Conservation (phyloP, 1,284 basidiomycete genomes). For the Thecaphora thlaspeos region DNA sequence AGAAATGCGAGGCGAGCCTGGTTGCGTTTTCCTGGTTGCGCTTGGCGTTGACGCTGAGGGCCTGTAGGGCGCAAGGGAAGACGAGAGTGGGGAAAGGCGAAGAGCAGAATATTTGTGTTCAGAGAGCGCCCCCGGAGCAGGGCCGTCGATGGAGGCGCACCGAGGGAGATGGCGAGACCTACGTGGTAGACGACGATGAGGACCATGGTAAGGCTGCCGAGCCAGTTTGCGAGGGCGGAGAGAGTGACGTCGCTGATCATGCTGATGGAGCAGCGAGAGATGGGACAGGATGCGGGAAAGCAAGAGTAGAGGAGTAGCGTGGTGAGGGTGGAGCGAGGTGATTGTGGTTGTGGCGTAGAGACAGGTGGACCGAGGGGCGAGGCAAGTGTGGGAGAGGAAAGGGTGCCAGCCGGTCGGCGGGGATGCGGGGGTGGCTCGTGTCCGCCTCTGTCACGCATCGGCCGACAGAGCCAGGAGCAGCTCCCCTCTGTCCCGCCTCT, state of each 20-base stretch:
- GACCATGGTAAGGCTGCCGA: constrained; percentile 50
- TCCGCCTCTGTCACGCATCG: too few species aligned
- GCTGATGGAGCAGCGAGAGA: neutral
- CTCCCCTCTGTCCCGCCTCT: too few species aligned
- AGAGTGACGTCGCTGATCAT: constrained; percentile 54
- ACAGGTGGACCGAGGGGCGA: too few species aligned
- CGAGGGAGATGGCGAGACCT: constrained; percentile 9
- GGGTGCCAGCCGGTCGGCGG: too few species aligned
- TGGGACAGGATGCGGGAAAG: too few species aligned
- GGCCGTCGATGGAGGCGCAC: neutral
- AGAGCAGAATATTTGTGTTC: neutral
- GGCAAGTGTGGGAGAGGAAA: too few species aligned
- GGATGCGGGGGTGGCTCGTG: too few species aligned
- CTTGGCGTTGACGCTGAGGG: constrained; percentile 33
- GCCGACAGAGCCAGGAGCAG: too few species aligned
- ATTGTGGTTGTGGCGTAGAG: too few species aligned
- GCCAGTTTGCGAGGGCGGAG: constrained; percentile 51
- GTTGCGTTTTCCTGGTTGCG: constrained; percentile 25
- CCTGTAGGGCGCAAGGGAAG: constrained; percentile 5
- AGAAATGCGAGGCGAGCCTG: constrained; percentile 7
- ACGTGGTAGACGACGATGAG: constrained; percentile 52
- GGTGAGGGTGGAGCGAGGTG: neutral
- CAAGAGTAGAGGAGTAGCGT: too few species aligned
- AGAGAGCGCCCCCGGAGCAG: too few species aligned
- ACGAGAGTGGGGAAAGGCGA: neutral